Base-by-base conservation (phyloP, 352 stramenopile genomes). In the Elongisporangium prolatum region DNA sequence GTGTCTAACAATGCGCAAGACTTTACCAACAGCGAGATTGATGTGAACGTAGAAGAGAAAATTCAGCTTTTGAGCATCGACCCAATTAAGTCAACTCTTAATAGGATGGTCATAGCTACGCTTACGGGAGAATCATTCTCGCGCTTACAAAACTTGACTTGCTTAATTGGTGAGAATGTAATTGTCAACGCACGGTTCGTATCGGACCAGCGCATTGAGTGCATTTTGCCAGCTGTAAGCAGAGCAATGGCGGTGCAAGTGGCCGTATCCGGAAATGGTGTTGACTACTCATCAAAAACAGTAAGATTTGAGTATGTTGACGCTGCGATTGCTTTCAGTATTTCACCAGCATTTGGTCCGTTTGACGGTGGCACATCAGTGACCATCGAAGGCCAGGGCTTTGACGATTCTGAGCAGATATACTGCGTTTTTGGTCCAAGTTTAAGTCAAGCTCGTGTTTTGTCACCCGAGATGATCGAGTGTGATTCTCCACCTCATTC, bases 1-100 rank as follows among this genome's bases (percentile, higher is more conserved):
- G 73, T 98, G 0, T 91, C 84, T 2, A 97, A 92, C 47, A 98
- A 98, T 57, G 88, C 80, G 0, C 80, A 97, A 57, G 94, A 98
- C 52, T 97, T 95, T 50, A 97, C 89, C 4, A 79, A 87, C 48
- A 91, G 68, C 25, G 83, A 91, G 20, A 67, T 92, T 0, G 65
- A 84, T 40, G 91, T 96, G 52, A 58, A 93, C 20, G 54, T 82
- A 1, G 22, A 71, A 34, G 4, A 56, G 14, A 60, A 64, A 8
- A 65, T 84, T 16, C 48, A 50, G 18, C 16, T 68, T 4, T 7
- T 65, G 0, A 48, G 37, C 2, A 50, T 82, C 11, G 57, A 68
- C 18, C 73, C 75, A 6, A 22, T 55, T 0, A 50, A 56, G 37
- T 67, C 66, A 13, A 16, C 56, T 1, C 63, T 77, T 34, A 68